These are phyloP conservation scores for Scheffersomyces lignosus DNA, from an alignment of 805 yeast genomes.

Conservation along the genomic window DNA sequence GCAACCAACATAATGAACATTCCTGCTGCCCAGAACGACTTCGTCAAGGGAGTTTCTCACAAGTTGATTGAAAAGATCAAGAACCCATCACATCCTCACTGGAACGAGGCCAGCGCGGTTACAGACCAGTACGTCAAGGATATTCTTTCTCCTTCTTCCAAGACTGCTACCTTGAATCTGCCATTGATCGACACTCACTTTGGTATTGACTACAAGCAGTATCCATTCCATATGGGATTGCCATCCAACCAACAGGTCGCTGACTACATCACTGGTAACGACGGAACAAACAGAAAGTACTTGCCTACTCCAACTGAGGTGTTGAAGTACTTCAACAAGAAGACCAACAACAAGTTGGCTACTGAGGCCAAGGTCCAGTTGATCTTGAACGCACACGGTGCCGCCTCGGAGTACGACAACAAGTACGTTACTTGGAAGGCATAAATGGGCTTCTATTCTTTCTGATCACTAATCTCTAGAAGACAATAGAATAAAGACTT, in stretches of 20 bases:
- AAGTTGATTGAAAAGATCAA: slow-evolving; percentile 62
- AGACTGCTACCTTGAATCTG: slow-evolving; percentile 25
- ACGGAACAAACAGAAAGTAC: slow-evolving; percentile 61
- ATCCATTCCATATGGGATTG: slow-evolving; percentile 73
- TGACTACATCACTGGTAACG: slow-evolving; percentile 67
- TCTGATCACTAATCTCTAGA: neutral
- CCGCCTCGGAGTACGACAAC: slow-evolving; percentile 37
- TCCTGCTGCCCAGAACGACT: slow-evolving; percentile 53
- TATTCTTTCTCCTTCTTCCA: slow-evolving; percentile 18
- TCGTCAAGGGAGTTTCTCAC: slow-evolving; percentile 66
- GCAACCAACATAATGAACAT: slow-evolving; percentile 72
- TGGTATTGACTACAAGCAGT: slow-evolving; percentile 39
- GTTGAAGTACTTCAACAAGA: slow-evolving; percentile 55
- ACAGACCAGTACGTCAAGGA: slow-evolving; percentile 18
- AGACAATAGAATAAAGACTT: neutral
- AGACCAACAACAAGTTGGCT: slow-evolving; percentile 57
- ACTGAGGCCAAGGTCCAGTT: slow-evolving; percentile 58
- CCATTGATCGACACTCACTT: slow-evolving; percentile 42
- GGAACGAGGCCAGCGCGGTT: slow-evolving; percentile 29
- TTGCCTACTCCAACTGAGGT: slow-evolving; percentile 72
- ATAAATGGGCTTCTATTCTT: slow-evolving; percentile 17
- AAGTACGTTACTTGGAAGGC: slow-evolving; percentile 44
- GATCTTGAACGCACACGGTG: slow-evolving; percentile 59
- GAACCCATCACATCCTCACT: slow-evolving; percentile 49
- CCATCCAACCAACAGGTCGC: slow-evolving; percentile 71